Evolutionary conservation across 1,284 basidiomycete species (phyloP).

Genomic region (Fomitopsis palustris): DNA sequence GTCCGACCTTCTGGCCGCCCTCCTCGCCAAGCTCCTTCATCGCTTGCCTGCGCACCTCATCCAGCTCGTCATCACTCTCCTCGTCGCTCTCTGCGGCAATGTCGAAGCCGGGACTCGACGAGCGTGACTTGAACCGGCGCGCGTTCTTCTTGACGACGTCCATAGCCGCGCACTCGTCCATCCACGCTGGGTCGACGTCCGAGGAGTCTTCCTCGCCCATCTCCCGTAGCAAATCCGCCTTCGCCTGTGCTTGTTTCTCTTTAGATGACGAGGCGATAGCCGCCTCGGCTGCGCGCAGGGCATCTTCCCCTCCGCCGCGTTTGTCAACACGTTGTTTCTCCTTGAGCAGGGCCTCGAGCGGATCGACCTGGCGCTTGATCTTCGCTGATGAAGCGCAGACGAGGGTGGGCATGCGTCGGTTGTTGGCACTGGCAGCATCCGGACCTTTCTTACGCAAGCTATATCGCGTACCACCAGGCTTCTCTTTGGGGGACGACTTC

Average conservation of each 20-base stretch:
- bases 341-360: slow-evolving; percentile 41
- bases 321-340: slow-evolving; percentile 26
- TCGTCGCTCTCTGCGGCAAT: slow-evolving; percentile 11
- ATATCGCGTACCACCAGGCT: slow-evolving; percentile 13
- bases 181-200: slow-evolving; percentile 23
- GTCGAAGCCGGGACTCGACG: slow-evolving; percentile 6
- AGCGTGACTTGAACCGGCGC: slow-evolving; percentile 3
- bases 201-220: slow-evolving; percentile 35
- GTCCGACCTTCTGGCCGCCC: slow-evolving; percentile 37
- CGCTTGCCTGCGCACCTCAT: slow-evolving; percentile 30
- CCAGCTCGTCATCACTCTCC: slow-evolving; percentile 28
- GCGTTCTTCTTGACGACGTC: slow-evolving; percentile 24
- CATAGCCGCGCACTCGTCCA: slow-evolving; percentile 37
- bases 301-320: slow-evolving; percentile 20
- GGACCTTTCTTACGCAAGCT: slow-evolving; percentile 21
- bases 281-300: slow-evolving; percentile 25
- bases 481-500: neutral
- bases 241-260: slow-evolving; percentile 9
- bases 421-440: neutral
- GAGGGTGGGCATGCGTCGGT: slow-evolving; percentile 3
- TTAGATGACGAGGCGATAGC: slow-evolving; percentile 35
- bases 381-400: neutral
- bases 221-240: slow-evolving; percentile 23
- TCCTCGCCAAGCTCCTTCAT: slow-evolving; percentile 39
- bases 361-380: slow-evolving; percentile 37